phyloP scores from a whole-genome alignment of 805 yeast genomes.

The Kodamaea leandrae region DNA sequence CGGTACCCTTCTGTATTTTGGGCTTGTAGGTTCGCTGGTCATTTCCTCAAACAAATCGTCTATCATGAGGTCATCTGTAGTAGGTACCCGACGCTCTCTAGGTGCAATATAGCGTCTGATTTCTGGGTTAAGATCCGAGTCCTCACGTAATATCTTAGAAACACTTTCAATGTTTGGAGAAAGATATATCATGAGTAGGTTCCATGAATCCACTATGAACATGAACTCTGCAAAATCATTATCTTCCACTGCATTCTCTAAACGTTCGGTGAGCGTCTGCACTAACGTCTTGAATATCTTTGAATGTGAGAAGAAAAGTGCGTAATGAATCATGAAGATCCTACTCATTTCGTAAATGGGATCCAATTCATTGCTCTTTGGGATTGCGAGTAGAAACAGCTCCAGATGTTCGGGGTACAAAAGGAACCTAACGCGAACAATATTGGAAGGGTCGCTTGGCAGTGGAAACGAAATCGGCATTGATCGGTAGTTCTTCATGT shows the following conservation, averaged over 20 bases:
- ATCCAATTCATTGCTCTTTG: constrained; percentile 56
- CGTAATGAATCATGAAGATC: constrained; percentile 39
- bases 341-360: constrained; percentile 57
- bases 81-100: constrained; percentile 15
- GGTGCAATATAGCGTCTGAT: constrained; percentile 18
- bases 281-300: constrained; percentile 27
- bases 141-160: constrained; percentile 5
- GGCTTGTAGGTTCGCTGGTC: constrained; percentile 13
- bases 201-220: constrained; percentile 41
- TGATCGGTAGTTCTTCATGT: constrained; percentile 30
- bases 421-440: constrained; percentile 31
- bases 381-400: constrained; percentile 45
- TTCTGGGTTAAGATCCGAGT: constrained; percentile 23
- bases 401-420: constrained; percentile 48
- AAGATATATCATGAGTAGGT: constrained; percentile 36
- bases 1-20: constrained; percentile 8
- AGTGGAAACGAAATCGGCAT: constrained; percentile 37
- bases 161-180: constrained; percentile 26
- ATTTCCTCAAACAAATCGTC: constrained; percentile 19
- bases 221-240: constrained; percentile 37
- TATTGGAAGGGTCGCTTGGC: constrained; percentile 15
- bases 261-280: constrained; percentile 30
- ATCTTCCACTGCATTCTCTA: constrained; percentile 30
- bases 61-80: constrained; percentile 20
- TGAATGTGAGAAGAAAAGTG: constrained; percentile 41